Conservation (phyloP, 2,329 filamentous ascomycete genomes). For the Ascochyta fabae region DNA sequence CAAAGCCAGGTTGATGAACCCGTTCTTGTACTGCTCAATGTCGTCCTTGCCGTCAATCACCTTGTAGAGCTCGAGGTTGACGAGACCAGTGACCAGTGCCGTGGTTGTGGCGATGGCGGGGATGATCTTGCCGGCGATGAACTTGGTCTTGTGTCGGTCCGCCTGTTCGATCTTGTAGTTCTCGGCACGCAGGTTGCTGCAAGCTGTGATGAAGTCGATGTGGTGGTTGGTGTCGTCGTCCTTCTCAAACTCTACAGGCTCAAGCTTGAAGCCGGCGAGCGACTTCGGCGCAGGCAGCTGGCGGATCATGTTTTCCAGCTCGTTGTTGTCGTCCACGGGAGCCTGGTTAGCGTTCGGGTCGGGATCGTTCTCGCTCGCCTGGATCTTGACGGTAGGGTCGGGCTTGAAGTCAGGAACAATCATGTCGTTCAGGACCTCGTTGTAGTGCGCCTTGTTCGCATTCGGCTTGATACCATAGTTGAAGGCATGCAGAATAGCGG, state of each 20-base stretch:
- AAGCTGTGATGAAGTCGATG: conserved; percentile 98
- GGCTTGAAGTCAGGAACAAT: conserved; percentile 95
- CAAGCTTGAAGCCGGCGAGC: conserved; percentile 85
- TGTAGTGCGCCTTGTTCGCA: conserved; percentile 72
- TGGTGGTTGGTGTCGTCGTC: conserved; percentile 98
- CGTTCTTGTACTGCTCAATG: conserved; percentile 98
- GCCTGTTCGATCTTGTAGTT: conserved; percentile 97
- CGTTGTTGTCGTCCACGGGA: conserved; percentile 74
- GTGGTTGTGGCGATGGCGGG: conserved; percentile 98
- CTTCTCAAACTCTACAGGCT: conserved; percentile 96
- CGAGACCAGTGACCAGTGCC: conserved; percentile 90
- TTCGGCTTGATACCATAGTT: conserved; percentile 97
- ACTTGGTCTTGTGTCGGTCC: conserved; percentile 97
- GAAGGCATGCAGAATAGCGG: conserved; percentile 92
- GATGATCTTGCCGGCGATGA: conserved; percentile 99
- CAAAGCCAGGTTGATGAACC: conserved; percentile 93
- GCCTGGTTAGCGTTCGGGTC: conserved; percentile 78
- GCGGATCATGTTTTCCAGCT: conserved; percentile 73
- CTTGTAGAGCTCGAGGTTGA: conserved; percentile 94
- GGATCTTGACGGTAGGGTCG: conserved; percentile 91
- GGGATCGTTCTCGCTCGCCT: conserved; percentile 92
- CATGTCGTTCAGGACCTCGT: conserved; percentile 84
- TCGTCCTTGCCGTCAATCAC: conserved; percentile 95
- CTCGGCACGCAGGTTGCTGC: conserved; percentile 93
- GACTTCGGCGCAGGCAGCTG: conserved; percentile 79